Evolutionary conservation across 805 yeast species (phyloP), one percentile per base, ranked within the genome.

Genomic region (Zygosaccharomyces gambellarensis): DNA sequence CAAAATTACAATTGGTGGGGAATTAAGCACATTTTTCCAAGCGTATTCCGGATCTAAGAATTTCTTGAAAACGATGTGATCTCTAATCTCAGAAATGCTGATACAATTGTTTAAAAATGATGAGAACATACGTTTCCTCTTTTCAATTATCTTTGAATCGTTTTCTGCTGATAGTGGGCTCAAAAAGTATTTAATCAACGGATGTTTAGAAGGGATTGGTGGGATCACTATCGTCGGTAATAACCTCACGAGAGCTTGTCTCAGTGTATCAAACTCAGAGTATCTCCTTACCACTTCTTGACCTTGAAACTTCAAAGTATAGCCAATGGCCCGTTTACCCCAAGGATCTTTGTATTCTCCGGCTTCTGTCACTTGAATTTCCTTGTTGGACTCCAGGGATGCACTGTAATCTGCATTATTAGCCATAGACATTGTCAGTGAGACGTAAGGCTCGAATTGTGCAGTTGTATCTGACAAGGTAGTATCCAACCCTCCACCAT

Each of bases 131-230:
- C 96, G 71, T 60, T 82, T 85, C 36, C 97, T 74, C 61, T 82
- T 85, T 49, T 81, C 87, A 43, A 82, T 81, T 39, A 69, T 73
- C 69, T 62, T 76, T 5, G 65, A 45, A 53, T 74, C 77, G 42
- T 64, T 71, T 51, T 72, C 71, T 3, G 72, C 77, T 48, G 69
- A 71, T 22, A 74, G 57, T 14, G 78, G 79, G 45, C 69, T 71
- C 42, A 71, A 53, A 40, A 75, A 64, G 53, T 75, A 75, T 51
- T 70, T 72, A 5, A 72, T 64, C n/a, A 86, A 64, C 12, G 87
- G 75, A 64, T 86, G 92, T 64, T 87, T 87, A 65, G 83, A 86
- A 0, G 99, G 99, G 8, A 94, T 92, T 1, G 98, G 97, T 5
- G 99, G 99, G 4, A 94, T 80, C 3, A 94, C 78, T 3, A 82